Base-by-base conservation (phyloP, 176 grass and related monocot genomes). In the Thinopyrum elongatum region DNA sequence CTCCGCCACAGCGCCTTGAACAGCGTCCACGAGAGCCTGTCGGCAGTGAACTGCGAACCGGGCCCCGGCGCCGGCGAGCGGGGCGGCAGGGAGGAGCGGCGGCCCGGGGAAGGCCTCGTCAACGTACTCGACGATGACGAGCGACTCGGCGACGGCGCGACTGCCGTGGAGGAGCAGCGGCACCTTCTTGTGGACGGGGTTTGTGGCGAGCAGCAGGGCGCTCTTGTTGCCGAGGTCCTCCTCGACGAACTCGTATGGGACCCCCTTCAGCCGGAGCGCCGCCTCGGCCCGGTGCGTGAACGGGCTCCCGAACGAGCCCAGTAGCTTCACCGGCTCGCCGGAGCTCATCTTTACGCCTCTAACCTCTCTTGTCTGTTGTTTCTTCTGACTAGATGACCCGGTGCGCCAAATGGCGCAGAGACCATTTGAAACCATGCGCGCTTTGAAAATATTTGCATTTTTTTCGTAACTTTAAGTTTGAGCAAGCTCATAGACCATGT, bases 101-200 rank as follows among this genome's bases (percentile, higher is more conserved):
- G 60, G 47, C 0, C 86, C 86, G 4, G 26, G 17, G 25, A 82
- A 88, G 44, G 77, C 55, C 73, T 86, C 83, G 33, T 90, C 83
- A n/a, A 86, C n/a, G 38, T 90, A 90, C 51, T 90, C 79, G 10
- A 90, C 26, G 70, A 85, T 49, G 27, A 81, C 36, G 3, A 81
- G 62, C 0, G 79, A 81, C 19, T 67, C 62, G 11, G 8, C 0
- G 16, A 81, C 10, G 27, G 79, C 26, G 34, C 2, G 68, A 35
- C 19, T 34, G 34, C 34, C 68, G 19, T 70, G 34, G 19, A 70
- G 68, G 21, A 39, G 68, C 9, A 39, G 34, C 0, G 68, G 68
- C 19, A 70, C 34, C 34, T 70, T 70, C 68, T 70, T 39, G 68
- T 71, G 21, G 68, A 71, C 68, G 0, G 68, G 35, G 35, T 71